Evolutionary conservation across 805 yeast species (phyloP).

Genomic region (Maudiozyma bulderi): DNA sequence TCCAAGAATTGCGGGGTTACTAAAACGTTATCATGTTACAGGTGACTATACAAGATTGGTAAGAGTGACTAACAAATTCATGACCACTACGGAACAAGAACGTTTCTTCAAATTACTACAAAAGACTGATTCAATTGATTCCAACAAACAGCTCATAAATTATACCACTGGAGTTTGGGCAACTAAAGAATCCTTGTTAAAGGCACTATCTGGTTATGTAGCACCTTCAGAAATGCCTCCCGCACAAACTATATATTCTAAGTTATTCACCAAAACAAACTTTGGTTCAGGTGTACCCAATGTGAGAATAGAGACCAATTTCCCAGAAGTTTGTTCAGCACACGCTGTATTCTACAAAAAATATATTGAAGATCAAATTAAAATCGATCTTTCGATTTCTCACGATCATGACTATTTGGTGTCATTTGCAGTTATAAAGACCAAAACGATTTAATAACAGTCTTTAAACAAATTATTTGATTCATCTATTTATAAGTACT

Average conservation of each 20-base stretch:
- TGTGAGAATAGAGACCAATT: slow-evolving; percentile 8
- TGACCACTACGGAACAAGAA: slow-evolving; percentile 18
- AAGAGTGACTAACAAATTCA: slow-evolving; percentile 19
- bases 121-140: background rate
- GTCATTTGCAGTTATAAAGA: slow-evolving; percentile 3
- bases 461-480: background rate
- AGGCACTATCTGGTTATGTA: slow-evolving; percentile 14
- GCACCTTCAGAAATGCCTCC: slow-evolving; percentile 16
- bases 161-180: slow-evolving; percentile 29
- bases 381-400: slow-evolving; percentile 18
- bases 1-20: slow-evolving; percentile 17
- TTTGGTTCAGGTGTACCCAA: slow-evolving; percentile 12
- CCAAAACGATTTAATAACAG: slow-evolving; percentile 3
- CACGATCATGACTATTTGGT: slow-evolving; percentile 25
- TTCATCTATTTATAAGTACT: too few relatives aligned
- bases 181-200: slow-evolving; percentile 21
- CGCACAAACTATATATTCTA: slow-evolving; percentile 22
- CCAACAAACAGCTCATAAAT: background rate
- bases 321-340: background rate
- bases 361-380: slow-evolving; percentile 6
- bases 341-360: slow-evolving; percentile 8
- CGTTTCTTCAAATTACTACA: slow-evolving; percentile 4
- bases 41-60: slow-evolving; percentile 3
- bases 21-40: slow-evolving; percentile 9
- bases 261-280: slow-evolving; percentile 16